Evolutionary conservation across 352 stramenopile genomes (phyloP), one percentile per base, ranked within the genome.

Genomic region (Stephanocyclus meneghinianus): DNA sequence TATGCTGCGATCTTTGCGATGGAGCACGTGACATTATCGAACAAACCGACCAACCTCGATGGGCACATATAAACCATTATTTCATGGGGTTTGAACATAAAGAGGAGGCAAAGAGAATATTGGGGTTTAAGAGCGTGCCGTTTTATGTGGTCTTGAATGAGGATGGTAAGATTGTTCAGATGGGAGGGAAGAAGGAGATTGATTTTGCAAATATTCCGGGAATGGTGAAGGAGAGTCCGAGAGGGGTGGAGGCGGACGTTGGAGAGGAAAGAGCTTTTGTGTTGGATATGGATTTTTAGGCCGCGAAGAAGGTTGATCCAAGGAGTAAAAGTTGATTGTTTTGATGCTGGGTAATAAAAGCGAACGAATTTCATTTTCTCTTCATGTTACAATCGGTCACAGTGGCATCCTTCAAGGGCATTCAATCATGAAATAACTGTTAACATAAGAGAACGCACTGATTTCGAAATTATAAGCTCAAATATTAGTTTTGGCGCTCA

Each of bases 131-230:
- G 30, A 64, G 71, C 47, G 88, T 92, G 30, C 88, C 86, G 7
- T 92, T 92, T 77, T 92, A 92, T 75, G 88, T 93, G 8, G 77
- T 94, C 11, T 76, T 92, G 26, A 81, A 92, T 73, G 76, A 87
- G 47, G 35, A 87, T 2, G 85, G 83, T 16, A 67, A 81, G 1
- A 94, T 91, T 74, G 76, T 81, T 11, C 82, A 91, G 72, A 91
- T 85, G 80, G 85, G 87, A 45, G 78, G 74, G 11, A 80, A 80
- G 44, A 87, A 86, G 11, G 45, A 83, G 13, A 86, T 91, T 56
- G 83, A 92, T 78, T 91, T 91, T 75, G 83, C 87, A 13, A 65
- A 76, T 56, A 62, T 89, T 75, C 77, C 78, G 13, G 75, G 71
- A 40, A 77, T 84, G 57, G 30, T 74, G 16, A 63, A 73, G 21